phyloP scores from a whole-genome alignment of 176 grass and related monocot genomes.

The Luzula sylvatica region DNA sequence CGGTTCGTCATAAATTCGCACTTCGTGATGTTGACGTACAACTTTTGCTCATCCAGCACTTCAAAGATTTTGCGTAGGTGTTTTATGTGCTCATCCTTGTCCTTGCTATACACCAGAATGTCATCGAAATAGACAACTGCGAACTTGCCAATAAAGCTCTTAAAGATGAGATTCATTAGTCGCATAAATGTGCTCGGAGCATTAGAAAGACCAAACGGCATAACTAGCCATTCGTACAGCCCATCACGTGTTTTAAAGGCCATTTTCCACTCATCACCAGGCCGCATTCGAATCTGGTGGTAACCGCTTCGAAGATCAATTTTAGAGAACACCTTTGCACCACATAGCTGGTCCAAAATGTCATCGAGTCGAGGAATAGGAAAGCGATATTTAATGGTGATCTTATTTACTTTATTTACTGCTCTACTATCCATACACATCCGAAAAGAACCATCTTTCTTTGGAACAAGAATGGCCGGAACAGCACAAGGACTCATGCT shows the following conservation, averaged over 20 bases:
- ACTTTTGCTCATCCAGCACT: neutral
- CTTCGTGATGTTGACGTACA: constrained; percentile 14
- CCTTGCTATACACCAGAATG: constrained; percentile 12
- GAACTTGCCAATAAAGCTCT: constrained; percentile 12
- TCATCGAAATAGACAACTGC: constrained; percentile 21
- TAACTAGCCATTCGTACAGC: constrained; percentile 12
- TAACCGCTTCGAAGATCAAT: constrained; percentile 14
- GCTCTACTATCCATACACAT: constrained; percentile 12
- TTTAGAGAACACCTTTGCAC: constrained; percentile 4
- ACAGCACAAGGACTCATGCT: constrained; percentile 16
- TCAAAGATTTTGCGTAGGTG: constrained; percentile 10
- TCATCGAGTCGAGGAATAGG: constrained; percentile 16
- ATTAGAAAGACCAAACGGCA: constrained; percentile 25
- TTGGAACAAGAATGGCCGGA: neutral
- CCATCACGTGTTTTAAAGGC: constrained; percentile 15
- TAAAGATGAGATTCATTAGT: constrained; percentile 5
- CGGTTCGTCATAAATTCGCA: constrained; percentile 1
- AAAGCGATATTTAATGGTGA: constrained; percentile 12
- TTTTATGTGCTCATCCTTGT: neutral
- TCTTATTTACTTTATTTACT: constrained; percentile 11
- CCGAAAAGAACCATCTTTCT: neutral
- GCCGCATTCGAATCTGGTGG: constrained; percentile 5
- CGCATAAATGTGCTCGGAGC: constrained; percentile 19
- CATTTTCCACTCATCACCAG: constrained; percentile 12
- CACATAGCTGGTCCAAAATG: constrained; percentile 9